These are phyloP conservation scores for Blastocystis sp. DNA, from an alignment of 352 stramenopile species.

Conservation along the genomic window DNA sequence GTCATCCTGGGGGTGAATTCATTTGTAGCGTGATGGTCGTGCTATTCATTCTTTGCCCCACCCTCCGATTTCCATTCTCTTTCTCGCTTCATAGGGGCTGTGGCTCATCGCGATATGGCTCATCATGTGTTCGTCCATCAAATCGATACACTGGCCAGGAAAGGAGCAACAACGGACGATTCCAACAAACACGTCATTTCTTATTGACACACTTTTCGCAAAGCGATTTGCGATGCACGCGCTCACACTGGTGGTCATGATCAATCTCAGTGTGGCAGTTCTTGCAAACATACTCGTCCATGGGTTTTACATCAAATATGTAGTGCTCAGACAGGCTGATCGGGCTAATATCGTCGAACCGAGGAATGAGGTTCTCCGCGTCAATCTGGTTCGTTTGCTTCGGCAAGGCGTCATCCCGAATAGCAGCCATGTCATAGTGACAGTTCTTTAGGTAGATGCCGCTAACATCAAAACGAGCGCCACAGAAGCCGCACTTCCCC, in stretches of 20 bases:
- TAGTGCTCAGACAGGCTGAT: slow-evolving; percentile 15
- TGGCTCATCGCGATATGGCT: no score
- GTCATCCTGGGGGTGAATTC: neutral
- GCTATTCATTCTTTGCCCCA: no score
- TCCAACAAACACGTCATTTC: neutral
- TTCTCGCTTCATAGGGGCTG: no score
- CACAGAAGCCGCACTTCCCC: slow-evolving; percentile 29
- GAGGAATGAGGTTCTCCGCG: neutral
- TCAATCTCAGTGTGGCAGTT: slow-evolving; percentile 10
- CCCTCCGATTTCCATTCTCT: no score
- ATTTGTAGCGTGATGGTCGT: no score
- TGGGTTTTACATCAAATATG: slow-evolving; percentile 31
- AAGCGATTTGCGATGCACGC: slow-evolving; percentile 9
- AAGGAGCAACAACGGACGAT: no score
- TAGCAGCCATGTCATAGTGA: slow-evolving; percentile 33
- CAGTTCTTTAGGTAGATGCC: slow-evolving; percentile 50
- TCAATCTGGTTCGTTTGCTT: slow-evolving; percentile 47
- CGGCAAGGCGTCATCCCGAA: neutral
- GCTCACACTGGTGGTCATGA: slow-evolving; percentile 31
- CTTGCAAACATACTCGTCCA: slow-evolving; percentile 43
- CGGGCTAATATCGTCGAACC: slow-evolving; percentile 13
- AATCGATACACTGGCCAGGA: no score
- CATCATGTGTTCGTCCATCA: no score
- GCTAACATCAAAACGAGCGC: neutral
- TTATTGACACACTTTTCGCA: neutral